Base-by-base conservation (phyloP, 1,284 basidiomycete species). In the Fomitopsis betulina region DNA sequence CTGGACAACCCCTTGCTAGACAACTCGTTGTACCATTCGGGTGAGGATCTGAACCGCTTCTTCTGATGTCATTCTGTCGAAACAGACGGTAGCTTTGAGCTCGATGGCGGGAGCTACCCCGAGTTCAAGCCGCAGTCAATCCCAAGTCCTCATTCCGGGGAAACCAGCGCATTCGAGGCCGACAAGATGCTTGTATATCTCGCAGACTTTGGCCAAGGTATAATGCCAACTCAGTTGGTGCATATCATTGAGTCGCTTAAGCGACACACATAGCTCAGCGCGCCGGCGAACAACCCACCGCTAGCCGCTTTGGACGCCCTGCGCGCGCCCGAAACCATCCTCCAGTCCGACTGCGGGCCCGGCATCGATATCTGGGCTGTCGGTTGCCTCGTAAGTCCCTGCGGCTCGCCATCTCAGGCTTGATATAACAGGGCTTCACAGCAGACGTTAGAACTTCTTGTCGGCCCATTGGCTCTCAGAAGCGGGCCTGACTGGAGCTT, bases 321-420 rank as follows among this genome's bases (percentile, higher is more conserved):
- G n/a, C 60, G 63, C 21, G 53, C 61, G 25, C 65, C 63, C 8
- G 63, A 66, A 53, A 25, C 59, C 17, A 49, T 66, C 17, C 25
- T 65, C 12, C 33, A 35, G n/a, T 60, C 62, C 3, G 60, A 62
- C 42, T 65, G 63, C 38, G 60, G 61, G 6, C 60, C 59, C 1
- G 54, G 52, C 53, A 49, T 65, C 27, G 65, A 67, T 54, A 62
- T 67, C 32, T 67, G 65, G 63, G 60, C 63, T 17, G 25, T 67
- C 13, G 65, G 63, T 13, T 65, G 63, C 33, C 39, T 67, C 2
- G 65, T 67, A 49, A 21, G 63, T 51, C 17, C 15, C 15, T 33
- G 13, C 12, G n/a, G 43, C 10, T 35, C 19, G 19, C 23, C 4
- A 27, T 56, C 50, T 5, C 13, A 15, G 35, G 35, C 35, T 3